Base-by-base conservation (phyloP, 805 yeast species). In the Wickerhamiella spandovensis region DNA sequence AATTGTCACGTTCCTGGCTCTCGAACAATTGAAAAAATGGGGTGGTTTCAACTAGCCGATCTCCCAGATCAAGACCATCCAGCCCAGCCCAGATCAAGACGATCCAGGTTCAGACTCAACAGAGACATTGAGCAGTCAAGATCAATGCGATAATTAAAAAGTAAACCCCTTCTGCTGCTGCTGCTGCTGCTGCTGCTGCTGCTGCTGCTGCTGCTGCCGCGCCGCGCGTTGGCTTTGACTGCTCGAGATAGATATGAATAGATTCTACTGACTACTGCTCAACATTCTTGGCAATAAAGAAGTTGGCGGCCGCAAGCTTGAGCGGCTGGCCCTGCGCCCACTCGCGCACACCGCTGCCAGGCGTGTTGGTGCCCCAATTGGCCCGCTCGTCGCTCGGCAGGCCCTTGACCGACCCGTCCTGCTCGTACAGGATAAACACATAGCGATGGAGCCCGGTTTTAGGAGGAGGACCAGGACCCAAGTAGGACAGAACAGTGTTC, bases 401-500 rank as follows among this genome's bases (percentile, higher is more conserved):
- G 17, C 50, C 49, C 44, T 47, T 25, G 37, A 41, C 50, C 30
- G 65, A 62, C 2, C 67, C 74, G 60, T 70, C 82, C 63, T 79
- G 94, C 67, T 81, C 82, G 66, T 72, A 86, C 54, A 89, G 67
- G 50, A 86, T 58, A 59, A 83, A 84, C 18, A 84, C 86, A 64
- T 89, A 89, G 56, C 96, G 79, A 70, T 89, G 97, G 61, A 81
- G 76, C 13, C 94, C 90, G 0, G 95, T 84, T 50, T 79, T 79
- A 46, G 76, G 75, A 39, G 96, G 96, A n/a, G 96, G 96, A 5
- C 77, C 95, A 2, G 96, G 95, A 0, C 95, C 95, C 57, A 68
- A 61, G 65, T 88, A 87, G 5, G 79, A 69, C 43, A 79, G 61
- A 28, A 83, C 56, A 43, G 72, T 72, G 20, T 54, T 61, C 20